phyloP scores from a whole-genome alignment of 1,139 yeast genomes.

The Entelexis paramagnoliae region DNA sequence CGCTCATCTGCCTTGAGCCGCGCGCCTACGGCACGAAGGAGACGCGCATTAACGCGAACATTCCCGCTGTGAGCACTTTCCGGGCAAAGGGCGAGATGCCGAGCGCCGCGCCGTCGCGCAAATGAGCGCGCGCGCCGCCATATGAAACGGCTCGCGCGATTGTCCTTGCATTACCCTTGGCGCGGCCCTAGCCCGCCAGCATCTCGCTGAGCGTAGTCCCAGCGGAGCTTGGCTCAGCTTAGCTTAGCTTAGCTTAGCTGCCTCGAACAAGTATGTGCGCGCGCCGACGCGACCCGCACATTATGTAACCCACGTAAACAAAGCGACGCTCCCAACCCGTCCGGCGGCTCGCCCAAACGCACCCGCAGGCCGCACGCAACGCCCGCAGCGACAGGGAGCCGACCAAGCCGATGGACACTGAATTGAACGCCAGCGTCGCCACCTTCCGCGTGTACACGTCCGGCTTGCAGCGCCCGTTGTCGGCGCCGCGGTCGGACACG shows the following conservation, averaged over 20 bases:
- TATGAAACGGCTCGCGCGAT: neutral
- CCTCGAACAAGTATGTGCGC: neutral
- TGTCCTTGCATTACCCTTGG: neutral
- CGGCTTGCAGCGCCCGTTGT: neutral
- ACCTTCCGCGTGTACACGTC: conserved; percentile 20
- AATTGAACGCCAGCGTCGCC: conserved; percentile 19
- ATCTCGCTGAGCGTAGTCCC: too few species aligned
- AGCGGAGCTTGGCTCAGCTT: neutral
- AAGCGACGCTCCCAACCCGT: neutral
- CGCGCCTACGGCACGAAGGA: conserved; percentile 85
- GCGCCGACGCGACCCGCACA: neutral
- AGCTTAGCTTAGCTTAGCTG: neutral
- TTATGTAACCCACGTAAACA: conserved; percentile 5
- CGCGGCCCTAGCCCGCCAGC: neutral
- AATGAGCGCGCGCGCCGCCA: neutral
- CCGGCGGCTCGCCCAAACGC: too few species aligned
- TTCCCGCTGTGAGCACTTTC: conserved; percentile 95
- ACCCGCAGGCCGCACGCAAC: too few species aligned
- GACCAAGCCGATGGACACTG: conserved; percentile 17
- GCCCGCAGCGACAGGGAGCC: too few species aligned
- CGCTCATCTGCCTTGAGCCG: conserved; percentile 86
- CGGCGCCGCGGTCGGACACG: neutral
- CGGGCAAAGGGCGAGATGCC: conserved; percentile 63
- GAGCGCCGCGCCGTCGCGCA: conserved; percentile 5
- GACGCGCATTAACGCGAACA: conserved; percentile 82